Percentiles rank a stretch among this genome's conserved stretches.
These are phyloP conservation scores for Asterochloris erici DNA, from an alignment of 139 green algal species.

Conservation along the genomic window DNA sequence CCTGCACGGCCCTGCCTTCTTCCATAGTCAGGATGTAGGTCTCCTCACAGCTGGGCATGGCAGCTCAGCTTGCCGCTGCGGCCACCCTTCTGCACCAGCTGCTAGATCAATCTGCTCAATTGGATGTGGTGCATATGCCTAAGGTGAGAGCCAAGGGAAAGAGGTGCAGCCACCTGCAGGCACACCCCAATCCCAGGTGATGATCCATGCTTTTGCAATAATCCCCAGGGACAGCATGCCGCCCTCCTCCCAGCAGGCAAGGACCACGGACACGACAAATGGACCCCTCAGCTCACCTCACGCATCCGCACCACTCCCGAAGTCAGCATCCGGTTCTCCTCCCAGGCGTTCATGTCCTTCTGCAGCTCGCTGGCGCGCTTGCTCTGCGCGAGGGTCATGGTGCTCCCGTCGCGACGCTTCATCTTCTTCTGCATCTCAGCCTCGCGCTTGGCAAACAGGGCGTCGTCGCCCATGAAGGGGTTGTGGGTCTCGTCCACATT, in stretches of 20 bases:
- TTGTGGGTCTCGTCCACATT: slow-evolving; percentile 57
- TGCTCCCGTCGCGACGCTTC: slow-evolving; percentile 72
- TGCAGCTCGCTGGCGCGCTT: slow-evolving; percentile 86
- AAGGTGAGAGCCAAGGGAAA: too few species aligned
- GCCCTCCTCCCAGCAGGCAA: not conserved
- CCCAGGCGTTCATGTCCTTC: slow-evolving; percentile 86
- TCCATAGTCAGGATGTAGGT: too few species aligned
- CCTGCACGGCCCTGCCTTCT: too few species aligned
- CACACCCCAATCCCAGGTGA: not conserved
- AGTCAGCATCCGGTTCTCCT: slow-evolving; percentile 91
- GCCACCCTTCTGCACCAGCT: too few species aligned
- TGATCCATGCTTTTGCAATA: not conserved
- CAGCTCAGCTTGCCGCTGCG: too few species aligned
- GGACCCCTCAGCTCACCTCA: slow-evolving; percentile 41
- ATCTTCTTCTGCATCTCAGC: slow-evolving; percentile 64
- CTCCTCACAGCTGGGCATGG: too few species aligned
- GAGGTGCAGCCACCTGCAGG: not conserved
- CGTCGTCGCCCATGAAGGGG: slow-evolving; percentile 56
- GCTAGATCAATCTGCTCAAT: too few species aligned
- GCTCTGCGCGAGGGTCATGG: slow-evolving; percentile 83
- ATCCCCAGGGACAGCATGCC: not conserved
- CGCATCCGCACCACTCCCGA: slow-evolving; percentile 77
- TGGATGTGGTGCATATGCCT: too few species aligned
- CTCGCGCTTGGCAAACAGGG: slow-evolving; percentile 52
- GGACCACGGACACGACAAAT: not conserved